Evolutionary conservation across 1,139 yeast genomes (phyloP).

Genomic region (Torulaspora pretoriensis): DNA sequence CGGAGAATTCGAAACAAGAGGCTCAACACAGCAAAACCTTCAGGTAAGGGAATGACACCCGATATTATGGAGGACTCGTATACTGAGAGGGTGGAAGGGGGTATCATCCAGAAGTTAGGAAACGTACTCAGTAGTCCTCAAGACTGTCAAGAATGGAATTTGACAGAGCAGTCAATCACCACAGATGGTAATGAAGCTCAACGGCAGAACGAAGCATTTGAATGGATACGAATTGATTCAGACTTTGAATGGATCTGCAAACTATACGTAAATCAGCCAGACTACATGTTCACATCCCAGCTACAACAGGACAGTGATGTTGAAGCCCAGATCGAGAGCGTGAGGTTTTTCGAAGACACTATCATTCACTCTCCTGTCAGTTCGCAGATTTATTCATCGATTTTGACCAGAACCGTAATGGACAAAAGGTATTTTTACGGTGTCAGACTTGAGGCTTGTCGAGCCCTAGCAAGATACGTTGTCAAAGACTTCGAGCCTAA

Average conservation of each 20-base stretch:
- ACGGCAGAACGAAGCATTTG: conserved; percentile 73
- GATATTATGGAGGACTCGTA: conserved; percentile 23
- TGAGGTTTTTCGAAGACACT: conserved; percentile 59
- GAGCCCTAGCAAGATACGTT: conserved; percentile 67
- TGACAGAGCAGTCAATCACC: conserved; percentile 67
- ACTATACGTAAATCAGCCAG: conserved; percentile 80
- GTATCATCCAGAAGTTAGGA: conserved; percentile 64
- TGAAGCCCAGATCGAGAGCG: conserved; percentile 88
- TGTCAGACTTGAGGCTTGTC: conserved; percentile 81
- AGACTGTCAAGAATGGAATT: conserved; percentile 68
- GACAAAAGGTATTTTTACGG: conserved; percentile 88
- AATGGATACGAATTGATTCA: conserved; percentile 95
- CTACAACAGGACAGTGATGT: conserved; percentile 93
- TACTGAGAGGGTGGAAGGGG: conserved; percentile 24
- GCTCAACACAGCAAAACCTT: conserved; percentile 40
- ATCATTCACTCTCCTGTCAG: conserved; percentile 45
- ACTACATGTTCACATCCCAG: conserved; percentile 92
- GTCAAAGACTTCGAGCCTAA: conserved; percentile 52
- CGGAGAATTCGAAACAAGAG: conserved; percentile 67
- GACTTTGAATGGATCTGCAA: conserved; percentile 96
- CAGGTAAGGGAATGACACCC: conserved; percentile 16
- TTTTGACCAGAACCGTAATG: conserved; percentile 73
- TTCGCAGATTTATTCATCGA: conserved; percentile 64
- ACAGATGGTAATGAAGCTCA: conserved; percentile 34
- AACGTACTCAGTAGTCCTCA: conserved; percentile 60